Evolutionary conservation across 352 stramenopile genomes (phyloP).

Genomic region (Hyaloperonospora arabidopsidis): DNA sequence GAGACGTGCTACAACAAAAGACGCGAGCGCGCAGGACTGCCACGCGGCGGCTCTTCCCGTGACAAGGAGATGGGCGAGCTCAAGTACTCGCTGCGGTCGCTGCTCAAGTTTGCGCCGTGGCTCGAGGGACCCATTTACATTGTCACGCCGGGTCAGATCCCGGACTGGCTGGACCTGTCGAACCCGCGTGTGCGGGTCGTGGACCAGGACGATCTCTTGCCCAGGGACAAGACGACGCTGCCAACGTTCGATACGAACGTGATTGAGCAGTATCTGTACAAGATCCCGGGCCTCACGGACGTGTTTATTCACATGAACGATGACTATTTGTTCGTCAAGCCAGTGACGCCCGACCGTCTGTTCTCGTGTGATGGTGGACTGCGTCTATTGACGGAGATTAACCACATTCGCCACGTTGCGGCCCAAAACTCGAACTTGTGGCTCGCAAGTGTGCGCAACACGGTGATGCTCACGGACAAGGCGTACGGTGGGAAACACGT

Average conservation of each 20-base stretch:
- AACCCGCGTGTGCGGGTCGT: constrained; percentile 67
- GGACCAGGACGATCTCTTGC: constrained; percentile 73
- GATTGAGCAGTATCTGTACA: constrained; percentile 84
- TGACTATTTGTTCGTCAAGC: constrained; percentile 86
- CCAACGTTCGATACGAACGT: constrained; percentile 80
- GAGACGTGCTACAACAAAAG: constrained; percentile 72
- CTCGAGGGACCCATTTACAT: constrained; percentile 79
- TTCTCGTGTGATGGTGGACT: constrained; percentile 80
- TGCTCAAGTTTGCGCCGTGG: constrained; percentile 75
- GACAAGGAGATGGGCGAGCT: constrained; percentile 84
- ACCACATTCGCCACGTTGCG: constrained; percentile 70
- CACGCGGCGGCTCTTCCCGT: constrained; percentile 51
- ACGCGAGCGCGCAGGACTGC: constrained; percentile 39
- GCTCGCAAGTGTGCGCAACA: constrained; percentile 76
- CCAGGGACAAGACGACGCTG: constrained; percentile 41
- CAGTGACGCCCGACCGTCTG: constrained; percentile 66
- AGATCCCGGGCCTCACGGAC: constrained; percentile 77
- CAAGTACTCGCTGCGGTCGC: constrained; percentile 78
- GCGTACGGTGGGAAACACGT: constrained; percentile 79
- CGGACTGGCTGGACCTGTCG: constrained; percentile 61
- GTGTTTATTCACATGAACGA: constrained; percentile 88
- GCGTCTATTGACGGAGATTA: constrained; percentile 70
- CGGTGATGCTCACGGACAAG: constrained; percentile 51
- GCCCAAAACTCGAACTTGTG: constrained; percentile 58
- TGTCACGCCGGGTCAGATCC: constrained; percentile 74